Evolutionary conservation across 371 early-diverging fungal genomes (phyloP), one percentile per base, ranked within the genome.

Genomic region (Mucor plumbeus): DNA sequence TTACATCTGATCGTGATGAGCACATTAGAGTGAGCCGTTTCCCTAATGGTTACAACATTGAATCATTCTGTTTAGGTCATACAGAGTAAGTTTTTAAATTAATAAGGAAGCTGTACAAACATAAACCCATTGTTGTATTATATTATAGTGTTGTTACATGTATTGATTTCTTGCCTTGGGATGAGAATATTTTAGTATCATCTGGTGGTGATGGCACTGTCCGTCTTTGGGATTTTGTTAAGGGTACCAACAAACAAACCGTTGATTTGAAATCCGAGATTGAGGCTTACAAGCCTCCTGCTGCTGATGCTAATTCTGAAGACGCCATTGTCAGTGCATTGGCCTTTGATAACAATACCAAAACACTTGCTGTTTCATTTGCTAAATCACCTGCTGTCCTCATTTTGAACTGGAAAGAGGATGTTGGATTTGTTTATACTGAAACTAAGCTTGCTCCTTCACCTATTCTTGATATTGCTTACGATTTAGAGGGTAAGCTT

Each of bases 1-100:
- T 97, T 54, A 94, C 98, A 8, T 88, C 94, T 64, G 99, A 99
- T 78, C 93, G 99, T 44, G 99, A 99, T 80, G 97, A 98, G 66
- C 96, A 99, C 74, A 89, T 99, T 64, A 89, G 99, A 21, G 88
- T 97, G 43, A 93, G 94, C 66, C 83, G 81, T 47, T 97, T 89
- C 75, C 98, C 98, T 14, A 91, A 92, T 63, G 86, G 92, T 0
- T 94, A 93, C 71, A 94, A 91, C 71, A 95, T 99, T 70, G 88
- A 94, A 64, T 74, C 87, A 4, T 97, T 90, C 77, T 94, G 95
- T 58, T 79, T 99, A 26, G 97, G 96, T n/a, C 98, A 99, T 75
- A 91, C 85, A 7, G 89, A 90, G 89, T 97, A 87, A 71, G 80
- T 55, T 10, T 33, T 19, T 7, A 47, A 19, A 10, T 8, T 19